phyloP scores from a whole-genome alignment of 805 yeast species.

The Nakazawaea pomicola region DNA sequence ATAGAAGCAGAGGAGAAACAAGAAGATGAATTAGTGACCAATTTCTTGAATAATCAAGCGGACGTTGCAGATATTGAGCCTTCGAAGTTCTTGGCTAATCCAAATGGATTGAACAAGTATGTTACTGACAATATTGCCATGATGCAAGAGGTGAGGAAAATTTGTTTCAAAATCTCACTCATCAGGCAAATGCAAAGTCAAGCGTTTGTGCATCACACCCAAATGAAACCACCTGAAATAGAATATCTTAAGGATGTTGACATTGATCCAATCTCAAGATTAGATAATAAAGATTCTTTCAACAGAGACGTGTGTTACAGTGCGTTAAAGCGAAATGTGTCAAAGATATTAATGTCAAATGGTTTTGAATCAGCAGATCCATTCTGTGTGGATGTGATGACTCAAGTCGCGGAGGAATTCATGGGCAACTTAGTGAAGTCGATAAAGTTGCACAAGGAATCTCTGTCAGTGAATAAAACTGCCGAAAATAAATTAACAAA shows the following conservation, averaged over 20 bases:
- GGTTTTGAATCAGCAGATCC: constrained; percentile 87
- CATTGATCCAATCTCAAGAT: constrained; percentile 76
- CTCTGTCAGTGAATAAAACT: constrained; percentile 40
- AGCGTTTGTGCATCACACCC: constrained; percentile 68
- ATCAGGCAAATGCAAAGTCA: constrained; percentile 89
- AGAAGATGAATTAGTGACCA: constrained; percentile 40
- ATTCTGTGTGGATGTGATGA: constrained; percentile 68
- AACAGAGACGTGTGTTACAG: constrained; percentile 58
- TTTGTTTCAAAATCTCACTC: constrained; percentile 82
- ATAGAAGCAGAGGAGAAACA: constrained; percentile 38
- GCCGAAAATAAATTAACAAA: constrained; percentile 16
- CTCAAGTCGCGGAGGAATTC: constrained; percentile 81
- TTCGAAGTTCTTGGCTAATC: constrained; percentile 35
- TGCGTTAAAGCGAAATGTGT: constrained; percentile 62
- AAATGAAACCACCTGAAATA: constrained; percentile 64
- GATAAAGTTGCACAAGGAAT: constrained; percentile 66
- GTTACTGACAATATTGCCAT: constrained; percentile 63
- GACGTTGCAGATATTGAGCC: constrained; percentile 29
- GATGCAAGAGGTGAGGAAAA: constrained; percentile 83
- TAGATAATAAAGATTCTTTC: constrained; percentile 61
- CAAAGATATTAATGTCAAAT: constrained; percentile 81
- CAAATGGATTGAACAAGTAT: constrained; percentile 56
- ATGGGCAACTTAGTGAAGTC: constrained; percentile 69
- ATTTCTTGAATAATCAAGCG: constrained; percentile 25
- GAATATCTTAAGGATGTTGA: constrained; percentile 57